phyloP scores from a whole-genome alignment of 139 green algal genomes.

The Trebouxia sp. region DNA sequence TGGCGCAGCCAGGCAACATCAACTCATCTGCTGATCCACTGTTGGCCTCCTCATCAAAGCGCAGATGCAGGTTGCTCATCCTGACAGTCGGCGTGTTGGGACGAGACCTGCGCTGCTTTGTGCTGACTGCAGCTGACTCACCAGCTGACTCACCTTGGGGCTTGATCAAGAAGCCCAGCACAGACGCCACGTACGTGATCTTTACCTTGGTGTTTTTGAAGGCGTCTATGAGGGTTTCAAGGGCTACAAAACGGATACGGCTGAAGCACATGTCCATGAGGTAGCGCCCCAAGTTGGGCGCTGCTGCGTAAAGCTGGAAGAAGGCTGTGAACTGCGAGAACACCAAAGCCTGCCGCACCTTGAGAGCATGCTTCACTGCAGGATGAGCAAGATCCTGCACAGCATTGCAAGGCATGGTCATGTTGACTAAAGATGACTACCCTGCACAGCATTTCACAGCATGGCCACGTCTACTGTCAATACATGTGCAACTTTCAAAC shows the following conservation, averaged over 20 bases:
- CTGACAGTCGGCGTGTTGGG: neutral
- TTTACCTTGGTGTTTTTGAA: slow-evolving; percentile 10
- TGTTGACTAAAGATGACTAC: too few relatives aligned
- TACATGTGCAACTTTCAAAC: too few relatives aligned
- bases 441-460: too few relatives aligned
- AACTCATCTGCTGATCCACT: too few relatives aligned
- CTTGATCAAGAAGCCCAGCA: neutral
- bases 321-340: slow-evolving; percentile 62
- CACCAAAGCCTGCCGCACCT: slow-evolving; percentile 63
- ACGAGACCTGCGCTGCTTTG: neutral
- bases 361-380: slow-evolving; percentile 28
- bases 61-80: too few relatives aligned
- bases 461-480: too few relatives aligned
- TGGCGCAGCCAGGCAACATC: neutral
- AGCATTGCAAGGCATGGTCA: too few relatives aligned
- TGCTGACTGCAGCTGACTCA: slow-evolving; percentile 12
- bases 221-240: slow-evolving; percentile 6
- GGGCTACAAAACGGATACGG: slow-evolving; percentile 63
- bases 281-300: slow-evolving; percentile 65
- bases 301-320: slow-evolving; percentile 71
- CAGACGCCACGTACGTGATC: neutral
- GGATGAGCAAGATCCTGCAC: slow-evolving; percentile 36
- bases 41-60: too few relatives aligned
- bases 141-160: slow-evolving; percentile 33
- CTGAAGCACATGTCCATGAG: slow-evolving; percentile 71